These are phyloP conservation scores for Blakeslea trispora DNA, from an alignment of 371 early-diverging fungal species.

Conservation along the genomic window DNA sequence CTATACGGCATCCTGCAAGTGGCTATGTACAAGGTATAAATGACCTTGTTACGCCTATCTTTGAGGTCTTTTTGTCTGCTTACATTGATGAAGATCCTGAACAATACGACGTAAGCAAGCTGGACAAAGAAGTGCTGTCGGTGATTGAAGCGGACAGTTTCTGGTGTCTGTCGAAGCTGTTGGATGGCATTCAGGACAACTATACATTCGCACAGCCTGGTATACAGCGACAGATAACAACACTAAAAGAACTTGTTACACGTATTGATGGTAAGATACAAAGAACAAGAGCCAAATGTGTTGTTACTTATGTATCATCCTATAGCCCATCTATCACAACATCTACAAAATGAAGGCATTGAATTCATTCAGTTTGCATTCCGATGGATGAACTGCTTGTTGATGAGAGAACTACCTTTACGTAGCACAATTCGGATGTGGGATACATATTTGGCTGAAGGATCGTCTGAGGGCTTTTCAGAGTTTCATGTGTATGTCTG, in stretches of 20 bases:
- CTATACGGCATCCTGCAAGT: conserved; percentile 96
- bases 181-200: conserved; percentile 98
- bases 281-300: background rate
- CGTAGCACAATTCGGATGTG: conserved; percentile 92
- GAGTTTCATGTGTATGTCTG: conserved; percentile 97
- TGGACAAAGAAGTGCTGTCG: conserved; percentile 61
- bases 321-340: conserved; percentile 73
- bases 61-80: conserved; percentile 84
- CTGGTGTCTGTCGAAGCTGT: conserved; percentile 93
- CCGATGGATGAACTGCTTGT: conserved; percentile 99
- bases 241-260: conserved; percentile 86
- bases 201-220: conserved; percentile 97
- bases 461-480: conserved; percentile 85
- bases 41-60: conserved; percentile 96
- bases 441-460: conserved; percentile 96
- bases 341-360: conserved; percentile 85
- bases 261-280: conserved; percentile 79
- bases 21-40: conserved; percentile 99
- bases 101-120: conserved; percentile 57
- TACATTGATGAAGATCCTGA: conserved; percentile 77
- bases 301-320: conserved; percentile 7
- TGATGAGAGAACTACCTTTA: conserved; percentile 95
- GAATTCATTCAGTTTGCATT: conserved; percentile 99
- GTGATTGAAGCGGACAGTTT: conserved; percentile 94
- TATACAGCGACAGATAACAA: conserved; percentile 87